These are phyloP conservation scores for Naganishia randhawae DNA, from an alignment of 768 basidiomycete species.

Conservation along the genomic window DNA sequence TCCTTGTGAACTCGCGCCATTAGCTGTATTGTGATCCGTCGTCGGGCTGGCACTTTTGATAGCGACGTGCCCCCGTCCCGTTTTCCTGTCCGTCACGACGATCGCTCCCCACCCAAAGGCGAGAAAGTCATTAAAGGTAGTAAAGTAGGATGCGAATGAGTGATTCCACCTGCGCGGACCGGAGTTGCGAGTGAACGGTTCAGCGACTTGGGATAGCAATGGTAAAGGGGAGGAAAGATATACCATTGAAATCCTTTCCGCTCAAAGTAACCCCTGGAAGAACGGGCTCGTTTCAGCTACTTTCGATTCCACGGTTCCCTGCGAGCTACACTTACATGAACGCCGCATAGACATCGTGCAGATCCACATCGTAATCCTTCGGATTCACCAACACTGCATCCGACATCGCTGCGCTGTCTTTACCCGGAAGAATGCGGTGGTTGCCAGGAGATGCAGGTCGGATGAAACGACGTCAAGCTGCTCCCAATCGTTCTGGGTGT, in stretches of 20 bases:
- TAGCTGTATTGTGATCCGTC: neutral
- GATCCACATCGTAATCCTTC: constrained; percentile 43
- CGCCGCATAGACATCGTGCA: constrained; percentile 49
- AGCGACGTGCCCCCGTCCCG: constrained; percentile 30
- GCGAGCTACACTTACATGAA: constrained; percentile 37
- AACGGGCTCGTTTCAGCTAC: neutral
- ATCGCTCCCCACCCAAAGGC: constrained; percentile 49
- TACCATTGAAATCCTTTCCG: constrained; percentile 31
- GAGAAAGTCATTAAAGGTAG: constrained; percentile 47
- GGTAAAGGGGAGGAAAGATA: neutral
- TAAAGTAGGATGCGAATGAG: constrained; percentile 47
- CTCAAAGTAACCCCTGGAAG: constrained; percentile 29
- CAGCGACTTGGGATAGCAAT: neutral
- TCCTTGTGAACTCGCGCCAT: constrained; percentile 24
- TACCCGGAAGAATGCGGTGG: too few relatives aligned
- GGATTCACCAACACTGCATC: constrained; percentile 38
- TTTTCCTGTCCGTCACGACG: constrained; percentile 29
- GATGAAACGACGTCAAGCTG: neutral
- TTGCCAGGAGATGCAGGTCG: neutral
- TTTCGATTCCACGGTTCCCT: neutral
- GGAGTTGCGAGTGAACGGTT: constrained; percentile 32
- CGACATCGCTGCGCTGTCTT: constrained; percentile 20
- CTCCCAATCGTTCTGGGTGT: neutral
- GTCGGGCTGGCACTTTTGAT: constrained; percentile 11
- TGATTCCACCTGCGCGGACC: constrained; percentile 45